These are phyloP conservation scores for Ramaria rubella DNA, from an alignment of 768 basidiomycete species.

Conservation along the genomic window DNA sequence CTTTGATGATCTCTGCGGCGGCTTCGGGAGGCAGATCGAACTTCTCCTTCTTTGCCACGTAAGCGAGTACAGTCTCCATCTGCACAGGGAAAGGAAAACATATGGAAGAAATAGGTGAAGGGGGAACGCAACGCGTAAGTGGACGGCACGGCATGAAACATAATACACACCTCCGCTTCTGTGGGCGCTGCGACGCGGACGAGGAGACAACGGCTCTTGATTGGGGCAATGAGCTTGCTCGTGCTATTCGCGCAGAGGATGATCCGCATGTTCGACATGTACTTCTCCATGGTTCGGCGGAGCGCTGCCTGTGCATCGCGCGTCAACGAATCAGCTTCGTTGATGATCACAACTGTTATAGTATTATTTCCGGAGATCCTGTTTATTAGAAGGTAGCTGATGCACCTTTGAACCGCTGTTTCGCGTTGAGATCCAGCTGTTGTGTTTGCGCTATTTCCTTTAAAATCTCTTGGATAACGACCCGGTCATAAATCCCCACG, in stretches of 20 bases:
- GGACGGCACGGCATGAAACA: not conserved
- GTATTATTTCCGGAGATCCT: not conserved
- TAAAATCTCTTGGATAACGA: conserved; percentile 92
- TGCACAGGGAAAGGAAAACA: conserved; percentile 31
- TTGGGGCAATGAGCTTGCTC: conserved; percentile 91
- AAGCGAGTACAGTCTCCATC: conserved; percentile 75
- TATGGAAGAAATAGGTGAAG: too few species aligned
- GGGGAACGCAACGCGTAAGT: too few species aligned
- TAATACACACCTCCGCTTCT: conserved; percentile 55
- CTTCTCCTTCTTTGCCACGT: conserved; percentile 73
- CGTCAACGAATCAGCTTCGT: conserved; percentile 91
- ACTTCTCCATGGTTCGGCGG: conserved; percentile 98
- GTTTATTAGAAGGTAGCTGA: not conserved
- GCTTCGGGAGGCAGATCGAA: conserved; percentile 79
- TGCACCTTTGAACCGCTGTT: conserved; percentile 92
- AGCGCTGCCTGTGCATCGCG: conserved; percentile 97
- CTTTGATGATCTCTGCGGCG: conserved; percentile 65
- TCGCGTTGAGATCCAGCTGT: conserved; percentile 92
- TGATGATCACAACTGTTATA: conserved; percentile 85
- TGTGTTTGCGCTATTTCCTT: conserved; percentile 99
- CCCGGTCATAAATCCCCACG: conserved; percentile 89
- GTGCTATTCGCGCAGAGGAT: conserved; percentile 96
- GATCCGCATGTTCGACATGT: conserved; percentile 95
- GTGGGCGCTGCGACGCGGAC: conserved; percentile 89
- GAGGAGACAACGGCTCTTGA: conserved; percentile 90